Evolutionary conservation across 106 monocot genomes (phyloP), one percentile per base, ranked within the genome.

Genomic region (Platanthera zijinensis): DNA sequence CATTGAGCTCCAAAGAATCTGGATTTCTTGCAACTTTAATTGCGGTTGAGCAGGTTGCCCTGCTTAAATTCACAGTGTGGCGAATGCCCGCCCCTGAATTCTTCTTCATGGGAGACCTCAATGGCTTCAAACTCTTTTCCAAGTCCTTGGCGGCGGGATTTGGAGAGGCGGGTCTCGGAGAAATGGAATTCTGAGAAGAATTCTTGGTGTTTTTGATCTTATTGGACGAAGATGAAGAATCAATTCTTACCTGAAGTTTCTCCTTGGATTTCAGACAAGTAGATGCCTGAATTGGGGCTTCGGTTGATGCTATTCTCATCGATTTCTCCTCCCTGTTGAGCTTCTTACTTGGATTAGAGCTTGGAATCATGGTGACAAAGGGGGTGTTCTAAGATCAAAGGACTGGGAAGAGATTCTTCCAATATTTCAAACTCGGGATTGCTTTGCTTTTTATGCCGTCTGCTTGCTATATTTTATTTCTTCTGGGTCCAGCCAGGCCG

Each of bases 41-140:
- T n/a, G 87, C 81, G 10, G 91, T 87, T 8, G 90, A 95, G 74
- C 94, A 87, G 12, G 89, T 95, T 10, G 67, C 25, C 67, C 67
- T 67, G 3, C 39, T 67, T 67, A 67, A 30, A 39, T 48, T 71
- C 48, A 71, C n/a, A 1, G 48, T 71, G 5, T 46, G 85, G 72
- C 63, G 75, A 49, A 74, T 53, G 57, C 52, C 25, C 46, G 79
- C 32, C 48, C 51, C 83, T 46, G 54, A 71, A 79, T 78, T 77
- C 82, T 84, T 86, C 84, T 82, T 92, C 77, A 68, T 78, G 39
- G 70, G 61, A 70, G 90, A 68, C 52, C 77, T 88, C 32, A 71
- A 46, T 10, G 66, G 57, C 57, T 62, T 85, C 57, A 90, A 78
- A 61, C 7, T 61, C 59, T 21, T 22, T 6, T 2, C 59, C 59